Base-by-base conservation (phyloP, 495 filamentous ascomycete genomes). In the Aspergillus leporis region DNA sequence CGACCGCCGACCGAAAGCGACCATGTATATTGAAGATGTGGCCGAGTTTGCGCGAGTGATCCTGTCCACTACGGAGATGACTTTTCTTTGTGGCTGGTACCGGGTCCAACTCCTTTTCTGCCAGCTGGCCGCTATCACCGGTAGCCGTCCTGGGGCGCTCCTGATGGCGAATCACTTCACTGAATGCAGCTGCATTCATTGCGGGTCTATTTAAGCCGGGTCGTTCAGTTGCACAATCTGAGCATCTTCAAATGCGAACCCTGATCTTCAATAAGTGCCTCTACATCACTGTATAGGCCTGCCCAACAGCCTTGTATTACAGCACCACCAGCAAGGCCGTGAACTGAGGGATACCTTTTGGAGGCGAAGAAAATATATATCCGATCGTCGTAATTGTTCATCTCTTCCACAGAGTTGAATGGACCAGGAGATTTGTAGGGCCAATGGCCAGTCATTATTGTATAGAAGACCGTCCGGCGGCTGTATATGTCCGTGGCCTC, bases 81-180 rank as follows among this genome's bases (percentile, higher is more conserved):
- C 54, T 3, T 78, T 72, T 65, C 14, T 36, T 23, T 66, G 51
- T 65, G 65, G 72, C 23, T 70, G 58, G 68, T 58, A 59, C 6
- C 63, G 66, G 12, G 71, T 76, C 49, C 52, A 79, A 46, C 55
- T 74, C 43, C 58, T 78, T 54, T 77, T 70, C 61, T 66, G 47
- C 53, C 58, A 78, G 58, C 68, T 78, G 16, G 70, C 64, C 7
- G 65, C 66, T 45, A 69, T 76, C 41, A 75, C 71, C 19, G 64
- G 22, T 25, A 77, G 63, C 57, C 65, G 65, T 48, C 73, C 66
- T 14, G 36, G 60, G 55, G 69, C 66, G 4, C 61, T 78, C n/a
- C 50, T 78, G 7, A 25, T n/a, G n/a, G n/a, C n/a, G n/a, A n/a
- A n/a, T n/a, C n/a, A n/a, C n/a, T n/a, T n/a, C n/a, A n/a, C n/a